Evolutionary conservation across 805 yeast species (phyloP), one percentile per base, ranked within the genome.

Genomic region (Teunomyces panamensis): DNA sequence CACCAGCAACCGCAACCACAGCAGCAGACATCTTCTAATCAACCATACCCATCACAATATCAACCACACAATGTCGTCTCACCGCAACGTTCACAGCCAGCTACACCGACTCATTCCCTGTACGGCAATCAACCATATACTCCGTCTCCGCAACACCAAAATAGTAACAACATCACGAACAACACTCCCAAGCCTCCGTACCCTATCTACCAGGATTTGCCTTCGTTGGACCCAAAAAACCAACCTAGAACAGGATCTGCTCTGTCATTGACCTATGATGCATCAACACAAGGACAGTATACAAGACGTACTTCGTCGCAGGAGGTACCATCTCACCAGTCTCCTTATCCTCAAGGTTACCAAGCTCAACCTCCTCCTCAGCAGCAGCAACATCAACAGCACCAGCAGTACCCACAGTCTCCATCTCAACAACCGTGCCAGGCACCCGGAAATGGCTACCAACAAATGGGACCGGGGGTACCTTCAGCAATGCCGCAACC

Each of bases 311-410:
- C 41, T 2, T 11, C 30, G 27, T 37, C 41, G 5, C 41, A 37
- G 14, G 41, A 37, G 13, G 9, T 26, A 29, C 9, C 41, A n/a
- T 8, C 14, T 8, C 41, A 29, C 26, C 30, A 26, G 9, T 16
- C 41, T 8, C n/a, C 41, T n/a, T 37, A 37, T n/a, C 30, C 30
- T n/a, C 34, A 32, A 32, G 17, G 4, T n/a, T 11, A 32, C 16
- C 34, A 32, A 13, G 11, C 5, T 30, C 34, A 32, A 13, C 9
- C 11, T 20, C 24, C 24, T 20, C 20, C 20, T 17, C 20, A 2
- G 9, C 57, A 46, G 17, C 49, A 39, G 6, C 52, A 47, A 16
- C 50, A 42, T 7, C 51, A 34, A 16, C 48, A 34, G 26, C 47
- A 30, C 13, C 53, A 46, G 45, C 24, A 37, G 16, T 13, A 37